These are phyloP conservation scores for Phytophthora cryptogea DNA, from an alignment of 352 stramenopile genomes.

Conservation along the genomic window DNA sequence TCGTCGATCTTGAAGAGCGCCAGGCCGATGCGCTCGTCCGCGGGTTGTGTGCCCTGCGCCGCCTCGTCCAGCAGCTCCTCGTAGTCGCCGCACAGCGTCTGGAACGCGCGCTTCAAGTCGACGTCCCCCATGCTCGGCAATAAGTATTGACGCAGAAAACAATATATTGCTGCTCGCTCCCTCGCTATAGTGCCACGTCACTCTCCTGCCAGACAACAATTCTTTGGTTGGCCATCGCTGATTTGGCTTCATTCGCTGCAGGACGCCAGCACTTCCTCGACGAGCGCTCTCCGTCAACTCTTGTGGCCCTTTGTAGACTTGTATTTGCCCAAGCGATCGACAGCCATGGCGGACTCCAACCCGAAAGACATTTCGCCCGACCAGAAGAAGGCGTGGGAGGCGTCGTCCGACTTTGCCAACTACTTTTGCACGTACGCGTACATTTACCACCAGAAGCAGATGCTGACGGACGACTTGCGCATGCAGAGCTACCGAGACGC, in stretches of 20 bases:
- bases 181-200: conserved; percentile 4
- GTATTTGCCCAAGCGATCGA: not conserved
- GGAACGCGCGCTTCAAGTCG: conserved; percentile 58
- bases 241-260: not conserved
- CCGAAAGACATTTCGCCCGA: conserved; percentile 67
- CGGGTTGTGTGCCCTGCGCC: conserved; percentile 51
- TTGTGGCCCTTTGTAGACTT: no score
- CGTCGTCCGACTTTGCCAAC: conserved; percentile 88
- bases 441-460: conserved; percentile 97
- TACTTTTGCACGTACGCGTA: conserved; percentile 92
- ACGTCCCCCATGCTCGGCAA: conserved; percentile 19
- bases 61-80: conserved; percentile 74
- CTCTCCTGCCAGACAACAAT: not conserved
- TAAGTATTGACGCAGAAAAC: conserved; percentile 1
- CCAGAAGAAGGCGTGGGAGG: conserved; percentile 85
- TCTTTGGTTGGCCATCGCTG: conserved; percentile 19
- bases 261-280: not conserved
- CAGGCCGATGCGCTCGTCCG: conserved; percentile 75
- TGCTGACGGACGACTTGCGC: conserved; percentile 99
- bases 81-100: conserved; percentile 62
- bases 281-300: no score
- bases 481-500: conserved; percentile 99
- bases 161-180: not conserved
- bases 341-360: conserved; percentile 26
- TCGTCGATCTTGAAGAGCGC: conserved; percentile 87